A percentile compares a stretch with the other conserved stretches of the same genome.
Conservation (phyloP, 1,139 yeast genomes). For the Yamadazyma kanchanaburiensis region DNA sequence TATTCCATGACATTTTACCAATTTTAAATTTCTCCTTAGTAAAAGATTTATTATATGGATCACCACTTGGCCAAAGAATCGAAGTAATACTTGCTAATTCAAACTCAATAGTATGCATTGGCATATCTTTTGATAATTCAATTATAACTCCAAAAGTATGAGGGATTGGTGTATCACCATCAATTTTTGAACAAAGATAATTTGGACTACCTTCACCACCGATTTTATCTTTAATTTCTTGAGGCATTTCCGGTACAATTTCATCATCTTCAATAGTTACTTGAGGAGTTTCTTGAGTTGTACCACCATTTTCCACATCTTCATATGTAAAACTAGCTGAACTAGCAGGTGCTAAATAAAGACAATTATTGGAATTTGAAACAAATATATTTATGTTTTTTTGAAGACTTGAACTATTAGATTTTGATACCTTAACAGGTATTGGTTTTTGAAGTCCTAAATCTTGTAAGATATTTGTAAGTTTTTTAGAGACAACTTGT, state of each 20-base stretch:
- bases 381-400: slow-evolving; percentile 32
- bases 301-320: slow-evolving; percentile 40
- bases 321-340: slow-evolving; percentile 45
- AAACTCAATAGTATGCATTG: slow-evolving; percentile 26
- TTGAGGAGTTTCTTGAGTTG: slow-evolving; percentile 11
- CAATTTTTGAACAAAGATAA: slow-evolving; percentile 39
- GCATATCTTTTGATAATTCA: slow-evolving; percentile 35
- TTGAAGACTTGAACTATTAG: slow-evolving; percentile 17
- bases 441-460: slow-evolving; percentile 43
- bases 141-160: slow-evolving; percentile 45
- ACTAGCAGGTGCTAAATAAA: slow-evolving; percentile 40
- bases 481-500: slow-evolving; percentile 35
- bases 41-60: slow-evolving; percentile 42
- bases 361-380: slow-evolving; percentile 41
- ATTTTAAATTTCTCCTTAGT: slow-evolving; percentile 47
- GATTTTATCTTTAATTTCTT: slow-evolving; percentile 13
- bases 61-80: slow-evolving; percentile 56
- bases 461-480: slow-evolving; percentile 28
- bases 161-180: slow-evolving; percentile 41
- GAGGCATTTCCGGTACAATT: slow-evolving; percentile 11
- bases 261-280: slow-evolving; percentile 5
- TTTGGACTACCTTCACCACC: slow-evolving; percentile 33
- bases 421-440: slow-evolving; percentile 25
- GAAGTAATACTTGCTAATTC: slow-evolving; percentile 32
- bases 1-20: slow-evolving; percentile 48